A percentile compares a stretch with the other conserved stretches of the same genome.
phyloP scores from a whole-genome alignment of 345 rosid species.

The Sisymbrium irio region DNA sequence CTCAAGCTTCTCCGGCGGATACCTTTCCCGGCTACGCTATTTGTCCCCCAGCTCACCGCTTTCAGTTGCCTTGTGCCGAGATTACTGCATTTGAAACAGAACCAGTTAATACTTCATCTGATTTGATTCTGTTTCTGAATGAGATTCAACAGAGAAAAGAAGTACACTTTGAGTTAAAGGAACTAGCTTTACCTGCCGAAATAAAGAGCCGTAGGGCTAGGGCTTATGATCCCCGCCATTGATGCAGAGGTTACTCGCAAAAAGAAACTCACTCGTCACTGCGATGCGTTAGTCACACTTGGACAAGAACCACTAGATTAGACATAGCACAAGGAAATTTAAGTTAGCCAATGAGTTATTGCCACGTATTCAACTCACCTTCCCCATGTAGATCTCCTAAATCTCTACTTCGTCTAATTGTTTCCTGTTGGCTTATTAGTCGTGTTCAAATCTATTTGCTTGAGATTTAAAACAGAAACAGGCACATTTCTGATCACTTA shows the following conservation, averaged over 20 bases:
- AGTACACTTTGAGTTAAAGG: neutral
- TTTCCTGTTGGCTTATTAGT: neutral
- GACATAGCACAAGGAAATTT: conserved; percentile 47
- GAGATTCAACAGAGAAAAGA: neutral
- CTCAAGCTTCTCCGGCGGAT: conserved; percentile 40
- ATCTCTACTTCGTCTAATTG: conserved; percentile 1
- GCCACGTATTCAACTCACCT: conserved; percentile 52
- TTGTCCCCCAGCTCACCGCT: conserved; percentile 42
- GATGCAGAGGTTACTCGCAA: conserved; percentile 18
- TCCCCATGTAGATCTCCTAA: conserved; percentile 19
- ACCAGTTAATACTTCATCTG: neutral
- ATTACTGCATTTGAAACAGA: conserved; percentile 45
- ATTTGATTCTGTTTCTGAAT: neutral
- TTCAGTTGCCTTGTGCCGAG: conserved; percentile 40
- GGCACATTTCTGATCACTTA: neutral
- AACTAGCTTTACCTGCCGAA: conserved; percentile 48
- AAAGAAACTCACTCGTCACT: neutral
- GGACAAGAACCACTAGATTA: conserved; percentile 28
- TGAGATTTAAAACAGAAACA: neutral
- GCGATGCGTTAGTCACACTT: conserved; percentile 18
- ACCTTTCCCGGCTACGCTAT: conserved; percentile 36
- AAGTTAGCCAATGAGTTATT: conserved; percentile 45
- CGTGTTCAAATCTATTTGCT: neutral
- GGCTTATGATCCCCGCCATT: conserved; percentile 61
- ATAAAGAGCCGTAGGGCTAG: conserved; percentile 46